phyloP scores from a whole-genome alignment of 441 rosid genomes.

The Cnidoscolus chayamansa region DNA sequence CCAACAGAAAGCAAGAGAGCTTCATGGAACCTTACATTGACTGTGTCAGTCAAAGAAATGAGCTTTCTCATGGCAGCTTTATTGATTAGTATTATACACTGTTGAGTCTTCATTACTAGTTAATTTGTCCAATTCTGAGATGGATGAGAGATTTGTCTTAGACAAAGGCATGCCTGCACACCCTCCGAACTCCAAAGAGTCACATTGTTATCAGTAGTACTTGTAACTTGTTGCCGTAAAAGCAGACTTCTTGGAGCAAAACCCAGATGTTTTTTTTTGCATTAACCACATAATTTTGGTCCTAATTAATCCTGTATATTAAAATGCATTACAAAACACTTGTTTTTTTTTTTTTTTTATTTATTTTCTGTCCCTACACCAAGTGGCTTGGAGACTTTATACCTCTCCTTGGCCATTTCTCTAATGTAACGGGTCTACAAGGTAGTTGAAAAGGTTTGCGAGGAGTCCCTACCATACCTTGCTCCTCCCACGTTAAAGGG shows the following conservation, averaged over 20 bases:
- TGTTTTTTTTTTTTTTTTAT: too few relatives aligned
- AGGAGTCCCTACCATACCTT: constrained; percentile 14
- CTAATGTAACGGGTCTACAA: not conserved
- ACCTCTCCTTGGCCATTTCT: not conserved
- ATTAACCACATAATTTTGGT: not conserved
- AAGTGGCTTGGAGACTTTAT: not conserved
- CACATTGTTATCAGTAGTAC: not conserved
- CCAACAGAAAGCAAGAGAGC: not conserved
- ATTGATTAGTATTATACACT: not conserved
- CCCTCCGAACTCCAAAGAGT: not conserved
- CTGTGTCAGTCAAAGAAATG: constrained; percentile 4
- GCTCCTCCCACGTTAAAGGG: constrained; percentile 9
- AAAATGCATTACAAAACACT: not conserved
- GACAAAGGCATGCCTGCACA: not conserved
- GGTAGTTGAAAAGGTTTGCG: not conserved
- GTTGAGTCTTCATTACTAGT: not conserved
- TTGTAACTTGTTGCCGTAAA: not conserved
- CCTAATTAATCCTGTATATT: not conserved
- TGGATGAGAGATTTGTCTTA: not conserved
- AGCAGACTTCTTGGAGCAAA: not conserved
- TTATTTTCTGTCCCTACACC: not conserved
- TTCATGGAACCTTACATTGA: not conserved
- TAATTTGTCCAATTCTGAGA: not conserved
- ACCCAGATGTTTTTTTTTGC: not conserved
- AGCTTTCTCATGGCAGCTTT: constrained; percentile 5